Evolutionary conservation across 768 basidiomycete species (phyloP).

Genomic region (Trametes cinnabarina): DNA sequence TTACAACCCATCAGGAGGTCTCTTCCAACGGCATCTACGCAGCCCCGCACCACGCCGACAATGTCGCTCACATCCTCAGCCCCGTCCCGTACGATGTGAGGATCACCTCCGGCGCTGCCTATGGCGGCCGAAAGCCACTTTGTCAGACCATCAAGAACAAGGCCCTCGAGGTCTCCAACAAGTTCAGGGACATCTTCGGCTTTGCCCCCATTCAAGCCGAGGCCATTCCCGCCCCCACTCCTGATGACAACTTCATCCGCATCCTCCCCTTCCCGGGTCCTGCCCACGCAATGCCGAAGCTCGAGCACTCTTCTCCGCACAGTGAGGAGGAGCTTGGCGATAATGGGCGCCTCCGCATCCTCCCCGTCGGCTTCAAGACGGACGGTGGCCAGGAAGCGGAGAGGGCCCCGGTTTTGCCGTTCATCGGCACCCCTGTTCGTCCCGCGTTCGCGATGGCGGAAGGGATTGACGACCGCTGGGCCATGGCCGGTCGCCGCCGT

Average conservation of each 20-base stretch:
- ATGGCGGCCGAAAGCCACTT: conserved; percentile 22
- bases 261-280: neutral
- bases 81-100: neutral
- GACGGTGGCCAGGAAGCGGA: conserved; percentile 5
- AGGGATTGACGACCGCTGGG: conserved; percentile 2
- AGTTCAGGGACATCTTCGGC: conserved; percentile 56
- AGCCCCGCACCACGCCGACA: conserved; percentile 1
- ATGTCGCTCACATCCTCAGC: conserved; percentile 7
- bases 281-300: neutral
- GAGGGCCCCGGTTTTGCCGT: conserved; percentile 17
- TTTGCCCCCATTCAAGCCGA: conserved; percentile 44
- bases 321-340: too few relatives aligned
- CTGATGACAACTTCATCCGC: neutral
- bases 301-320: neutral
- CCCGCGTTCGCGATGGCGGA: neutral
- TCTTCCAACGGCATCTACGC: conserved; percentile 23
- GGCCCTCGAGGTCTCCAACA: conserved; percentile 49
- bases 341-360: neutral
- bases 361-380: neutral
- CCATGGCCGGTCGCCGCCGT: neutral
- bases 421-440: conserved; percentile 19
- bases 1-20: conserved; percentile 27
- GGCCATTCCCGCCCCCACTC: neutral
- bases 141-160: conserved; percentile 45
- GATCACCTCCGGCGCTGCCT: neutral